These are phyloP conservation scores for Gaertneriomyces semiglobifer DNA, from an alignment of 192 early-diverging fungal genomes.

Conservation along the genomic window DNA sequence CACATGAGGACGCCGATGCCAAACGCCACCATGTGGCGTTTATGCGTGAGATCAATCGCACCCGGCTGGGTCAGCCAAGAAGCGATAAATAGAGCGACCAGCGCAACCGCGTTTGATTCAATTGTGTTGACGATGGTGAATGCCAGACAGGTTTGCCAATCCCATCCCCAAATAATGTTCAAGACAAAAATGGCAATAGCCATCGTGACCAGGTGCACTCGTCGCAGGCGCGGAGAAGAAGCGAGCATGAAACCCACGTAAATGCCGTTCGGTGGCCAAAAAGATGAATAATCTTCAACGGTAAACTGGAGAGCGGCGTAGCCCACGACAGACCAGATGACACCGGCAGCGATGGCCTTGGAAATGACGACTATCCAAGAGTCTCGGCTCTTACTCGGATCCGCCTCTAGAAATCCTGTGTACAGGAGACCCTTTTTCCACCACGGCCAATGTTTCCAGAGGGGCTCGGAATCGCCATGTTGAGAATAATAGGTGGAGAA, in stretches of 20 bases:
- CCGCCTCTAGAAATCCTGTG: too few relatives aligned
- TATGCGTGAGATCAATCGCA: constrained; percentile 4
- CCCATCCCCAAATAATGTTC: constrained; percentile 4
- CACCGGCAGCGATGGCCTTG: background rate
- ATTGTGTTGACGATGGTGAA: constrained; percentile 6
- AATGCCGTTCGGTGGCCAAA: constrained; percentile 16
- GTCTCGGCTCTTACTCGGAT: too few relatives aligned
- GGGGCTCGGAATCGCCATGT: too few relatives aligned
- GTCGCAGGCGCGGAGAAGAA: constrained; percentile 3
- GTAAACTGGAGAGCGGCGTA: constrained; percentile 6
- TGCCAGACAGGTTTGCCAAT: background rate
- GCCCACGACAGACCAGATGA: background rate
- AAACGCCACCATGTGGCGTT: constrained; percentile 3
- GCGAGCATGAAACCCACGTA: constrained; percentile 13
- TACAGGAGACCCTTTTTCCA: too few relatives aligned
- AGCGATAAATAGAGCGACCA: background rate
- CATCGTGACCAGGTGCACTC: constrained; percentile 2
- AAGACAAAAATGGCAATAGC: background rate
- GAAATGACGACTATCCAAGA: too few relatives aligned
- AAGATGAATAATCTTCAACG: constrained; percentile 14
- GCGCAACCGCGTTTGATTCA: background rate
- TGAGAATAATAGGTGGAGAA: too few relatives aligned
- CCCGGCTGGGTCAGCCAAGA: background rate
- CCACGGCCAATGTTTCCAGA: too few relatives aligned
- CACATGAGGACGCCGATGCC: constrained; percentile 2